Percentiles rank a stretch among this genome's conserved stretches.
Evolutionary conservation across 352 stramenopile species (phyloP).

Genomic region (Pythium folliculosum): DNA sequence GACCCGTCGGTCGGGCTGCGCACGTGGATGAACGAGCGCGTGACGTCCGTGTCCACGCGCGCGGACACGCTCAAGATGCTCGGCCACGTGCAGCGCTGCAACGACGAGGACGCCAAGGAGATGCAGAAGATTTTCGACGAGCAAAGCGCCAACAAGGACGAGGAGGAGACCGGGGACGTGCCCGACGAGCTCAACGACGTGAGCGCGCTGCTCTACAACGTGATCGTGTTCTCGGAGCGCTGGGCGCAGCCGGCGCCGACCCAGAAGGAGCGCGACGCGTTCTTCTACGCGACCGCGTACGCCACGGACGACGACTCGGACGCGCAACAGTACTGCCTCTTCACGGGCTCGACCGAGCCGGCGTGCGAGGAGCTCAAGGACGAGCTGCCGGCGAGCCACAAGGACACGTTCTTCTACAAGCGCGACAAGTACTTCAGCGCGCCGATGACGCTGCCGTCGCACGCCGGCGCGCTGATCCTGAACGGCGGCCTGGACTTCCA

Average conservation of each 20-base stretch:
- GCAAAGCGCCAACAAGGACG: not conserved
- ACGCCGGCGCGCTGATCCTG: constrained; percentile 30
- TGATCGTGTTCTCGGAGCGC: constrained; percentile 28
- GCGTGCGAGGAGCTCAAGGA: constrained; percentile 17
- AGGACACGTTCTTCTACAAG: constrained; percentile 29
- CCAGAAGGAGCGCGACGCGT: not conserved
- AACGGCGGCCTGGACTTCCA: constrained; percentile 30
- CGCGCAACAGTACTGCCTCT: constrained; percentile 21
- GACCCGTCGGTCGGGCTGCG: constrained; percentile 13
- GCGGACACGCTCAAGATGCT: not conserved
- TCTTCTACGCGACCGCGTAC: constrained; percentile 3
- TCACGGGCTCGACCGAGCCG: constrained; percentile 13
- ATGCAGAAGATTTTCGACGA: not conserved
- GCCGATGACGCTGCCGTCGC: constrained; percentile 12
- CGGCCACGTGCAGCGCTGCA: not conserved
- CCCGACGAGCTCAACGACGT: constrained; percentile 3
- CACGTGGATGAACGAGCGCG: not conserved
- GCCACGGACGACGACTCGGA: too few species aligned
- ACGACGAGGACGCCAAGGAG: too few species aligned
- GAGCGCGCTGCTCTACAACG: constrained; percentile 21
- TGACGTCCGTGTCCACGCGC: not conserved
- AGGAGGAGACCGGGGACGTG: too few species aligned
- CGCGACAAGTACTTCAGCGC: constrained; percentile 17
- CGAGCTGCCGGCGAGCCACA: not conserved
- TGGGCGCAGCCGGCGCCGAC: constrained; percentile 18